Evolutionary conservation across 352 stramenopile species (phyloP), one percentile per base, ranked within the genome.

Genomic region (Globisporangium perplexum): DNA sequence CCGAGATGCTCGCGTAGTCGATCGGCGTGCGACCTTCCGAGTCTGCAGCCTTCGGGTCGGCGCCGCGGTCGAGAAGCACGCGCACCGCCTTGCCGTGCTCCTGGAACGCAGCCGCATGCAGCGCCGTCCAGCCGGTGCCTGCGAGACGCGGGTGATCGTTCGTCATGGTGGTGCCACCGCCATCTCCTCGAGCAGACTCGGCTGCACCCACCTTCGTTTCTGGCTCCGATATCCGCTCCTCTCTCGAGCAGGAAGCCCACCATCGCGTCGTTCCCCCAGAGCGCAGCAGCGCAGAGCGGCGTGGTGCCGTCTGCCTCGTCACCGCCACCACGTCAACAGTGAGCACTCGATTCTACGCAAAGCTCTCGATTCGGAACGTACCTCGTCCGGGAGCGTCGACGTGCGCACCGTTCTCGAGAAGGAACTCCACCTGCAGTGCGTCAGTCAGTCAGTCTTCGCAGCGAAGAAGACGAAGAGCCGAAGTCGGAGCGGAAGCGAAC

Each of bases 181-280:
- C 26, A 30, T 30, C 5, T 30, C 26, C 3, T 30, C n/a, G n/a
- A n/a, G 5, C 26, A 45, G 17, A 20, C 17, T 24, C 5, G 17
- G n/a, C n/a, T n/a, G n/a, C n/a, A n/a, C n/a, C n/a, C 55, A 83
- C 75, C 77, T 72, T 88, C 77, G 46, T 86, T 88, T 33, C 67
- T 59, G 12, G 74, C 72, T 8, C 46, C 47, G 17, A 88, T 65
- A 31, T 83, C 66, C 1, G 77, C 76, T 15, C 73, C 69, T 66
- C 73, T 77, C 30, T 75, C 69, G 20, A 88, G 62, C 38, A 88
- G 59, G 44, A 77, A 82, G n/a, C 59, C 52, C 28, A 84, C 77
- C 77, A 88, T 88, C 6, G 56, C 42, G 45, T 86, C 74, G 47
- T 88, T 88, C 12, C 74, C 77, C 74, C 74, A 88, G 1, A 86